Percentiles rank a stretch among this genome's conserved stretches.
Evolutionary conservation across 768 basidiomycete species (phyloP).

Genomic region (Amanita rubescens): DNA sequence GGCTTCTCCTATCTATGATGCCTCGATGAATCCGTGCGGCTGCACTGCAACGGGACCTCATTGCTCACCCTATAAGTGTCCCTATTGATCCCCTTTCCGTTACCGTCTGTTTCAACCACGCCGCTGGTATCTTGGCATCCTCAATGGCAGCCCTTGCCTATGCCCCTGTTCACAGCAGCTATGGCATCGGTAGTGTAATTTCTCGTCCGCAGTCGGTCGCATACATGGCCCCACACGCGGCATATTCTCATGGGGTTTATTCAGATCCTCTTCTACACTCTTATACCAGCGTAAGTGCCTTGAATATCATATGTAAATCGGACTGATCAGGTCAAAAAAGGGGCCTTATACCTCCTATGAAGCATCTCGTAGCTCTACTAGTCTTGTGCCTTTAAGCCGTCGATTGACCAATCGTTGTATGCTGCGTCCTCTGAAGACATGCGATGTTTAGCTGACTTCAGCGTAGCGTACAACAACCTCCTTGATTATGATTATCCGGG

Average conservation of each 20-base stretch:
- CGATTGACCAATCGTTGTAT: slow-evolving; percentile 36
- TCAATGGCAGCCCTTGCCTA: slow-evolving; percentile 14
- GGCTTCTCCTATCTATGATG: not conserved
- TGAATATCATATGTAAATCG: not conserved
- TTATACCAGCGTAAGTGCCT: slow-evolving; percentile 16
- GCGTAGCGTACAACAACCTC: slow-evolving; percentile 50
- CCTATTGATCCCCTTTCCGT: slow-evolving; percentile 14
- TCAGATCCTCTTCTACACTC: slow-evolving; percentile 29
- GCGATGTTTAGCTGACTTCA: not conserved
- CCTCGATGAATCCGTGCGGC: slow-evolving; percentile 16
- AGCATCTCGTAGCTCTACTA: slow-evolving; percentile 12
- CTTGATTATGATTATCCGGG: slow-evolving; percentile 47
- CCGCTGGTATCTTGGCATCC: not conserved
- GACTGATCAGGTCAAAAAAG: not conserved
- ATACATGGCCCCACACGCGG: slow-evolving; percentile 24
- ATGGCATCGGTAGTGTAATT: slow-evolving; percentile 14
- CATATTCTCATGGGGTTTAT: slow-evolving; percentile 31
- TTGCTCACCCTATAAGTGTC: slow-evolving; percentile 11
- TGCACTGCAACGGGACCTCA: slow-evolving; percentile 4
- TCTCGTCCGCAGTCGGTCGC: slow-evolving; percentile 35
- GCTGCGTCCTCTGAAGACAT: slow-evolving; percentile 1
- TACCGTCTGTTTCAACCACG: slow-evolving; percentile 13
- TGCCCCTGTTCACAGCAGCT: slow-evolving; percentile 16
- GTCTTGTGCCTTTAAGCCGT: slow-evolving; percentile 30
- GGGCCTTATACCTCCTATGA: not conserved